Base-by-base conservation (phyloP, 2,329 filamentous ascomycete genomes). In the Colletotrichum aenigma region DNA sequence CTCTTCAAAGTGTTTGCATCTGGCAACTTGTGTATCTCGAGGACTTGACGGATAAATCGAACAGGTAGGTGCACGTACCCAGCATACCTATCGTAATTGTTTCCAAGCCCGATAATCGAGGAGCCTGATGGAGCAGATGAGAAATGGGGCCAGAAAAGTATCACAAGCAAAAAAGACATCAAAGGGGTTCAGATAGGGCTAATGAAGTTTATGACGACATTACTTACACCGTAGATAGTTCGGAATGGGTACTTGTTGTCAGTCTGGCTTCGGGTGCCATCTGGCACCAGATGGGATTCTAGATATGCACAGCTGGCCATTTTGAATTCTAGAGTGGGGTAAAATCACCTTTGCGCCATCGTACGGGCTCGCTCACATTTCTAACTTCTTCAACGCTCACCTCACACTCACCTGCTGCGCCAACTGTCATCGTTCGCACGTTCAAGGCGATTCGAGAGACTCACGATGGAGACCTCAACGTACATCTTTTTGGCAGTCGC, bases 11-110 rank as follows among this genome's bases (percentile, higher is more conserved):
- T 10, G 36, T 10, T 43, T 43, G 3, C 2, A 43, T 10, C 8
- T n/a, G 16, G 4, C n/a, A 6, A 43, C 0, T n/a, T 10, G 0
- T 6, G 16, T 16, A 21, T 21, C 21, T 48, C 10, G 18, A 48
- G 18, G 18, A 7, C 38, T 18, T 18, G 24, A 26, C 4, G 24
- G n/a, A n/a, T n/a, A n/a, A n/a, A n/a, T n/a, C n/a, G n/a, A n/a
- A n/a, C n/a, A n/a, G n/a, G n/a, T n/a, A 18, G 36, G 36, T 34
- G 2, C 32, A 13, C 4, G 32, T 34, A 34, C 32, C 32, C 10
- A 6, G 12, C 32, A 13, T 13, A 34, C 24, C 24, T 26, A 26
- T 13, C 13, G 13, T 34, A 34, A 8, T 9, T 9, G 36, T 3
- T 16, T 9, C 16, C 36, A 43, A 43, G 6, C 36, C 36, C 3